Evolutionary conservation across 352 stramenopile genomes (phyloP), one percentile per base, ranked within the genome.

Genomic region (Globisporangium barbulae): DNA sequence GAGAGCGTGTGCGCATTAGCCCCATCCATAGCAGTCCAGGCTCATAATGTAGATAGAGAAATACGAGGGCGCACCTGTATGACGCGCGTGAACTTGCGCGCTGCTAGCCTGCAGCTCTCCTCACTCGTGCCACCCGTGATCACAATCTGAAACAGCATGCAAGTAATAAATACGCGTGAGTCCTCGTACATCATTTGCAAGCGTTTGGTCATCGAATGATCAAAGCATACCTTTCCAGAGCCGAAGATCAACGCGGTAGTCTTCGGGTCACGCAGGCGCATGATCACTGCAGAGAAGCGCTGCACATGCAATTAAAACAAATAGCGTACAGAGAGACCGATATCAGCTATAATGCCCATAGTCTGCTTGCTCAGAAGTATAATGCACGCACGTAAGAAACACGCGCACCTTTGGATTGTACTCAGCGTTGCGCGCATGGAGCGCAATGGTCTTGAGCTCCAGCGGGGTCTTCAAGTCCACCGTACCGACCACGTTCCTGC

Each of bases 171-270:
- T 7, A 12, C 13, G 9, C 35, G 35, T 41, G 35, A 41, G 35
- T 41, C 35, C 9, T 41, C 13, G 13, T 41, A 41, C 8, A 41
- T 9, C 8, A 41, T 41, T 41, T 41, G 9, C 35, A 41, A 41
- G 35, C 35, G 10, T 4, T 41, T 15, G 35, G 3, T 1, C 3
- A 41, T 41, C 8, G 12, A 41, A 5, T 41, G 9, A 15, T 15
- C 22, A 17, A 35, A 5, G 1, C 54, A 44, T 21, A 98, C 83
- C 73, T 98, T 98, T 52, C 97, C 97, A 28, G 94, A 98, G 15
- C 85, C 77, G 73, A 99, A 99, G 52, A 99, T 98, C 55, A 99
- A 77, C 39, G 97, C 97, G 1, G 97, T 99, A 15, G 94, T 97
- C 68, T 98, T 97, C 0, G 98, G 98, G 65, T 99, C 96, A 19